These are phyloP conservation scores for Rheum nobile DNA, from an alignment of 148 eudicot genomes.

Conservation along the genomic window DNA sequence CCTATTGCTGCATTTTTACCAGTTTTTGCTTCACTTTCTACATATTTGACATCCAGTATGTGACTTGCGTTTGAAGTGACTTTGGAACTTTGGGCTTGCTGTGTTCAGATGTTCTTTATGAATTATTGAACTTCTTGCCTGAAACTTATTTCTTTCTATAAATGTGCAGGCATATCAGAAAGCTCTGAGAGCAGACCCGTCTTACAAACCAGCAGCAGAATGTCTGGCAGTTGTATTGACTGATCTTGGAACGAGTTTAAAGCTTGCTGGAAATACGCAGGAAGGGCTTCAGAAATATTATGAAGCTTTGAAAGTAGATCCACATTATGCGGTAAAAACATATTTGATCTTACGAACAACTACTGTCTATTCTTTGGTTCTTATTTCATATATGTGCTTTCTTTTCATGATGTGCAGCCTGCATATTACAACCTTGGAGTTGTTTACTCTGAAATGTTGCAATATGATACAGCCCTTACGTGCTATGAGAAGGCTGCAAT, in stretches of 20 bases:
- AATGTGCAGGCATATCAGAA: constrained; percentile 76
- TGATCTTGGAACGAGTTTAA: constrained; percentile 93
- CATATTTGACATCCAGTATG: neutral
- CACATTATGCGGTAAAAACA: constrained; percentile 79
- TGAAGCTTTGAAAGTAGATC: constrained; percentile 90
- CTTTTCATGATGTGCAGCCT: constrained; percentile 57
- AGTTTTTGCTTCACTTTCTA: neutral
- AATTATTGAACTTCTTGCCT: neutral
- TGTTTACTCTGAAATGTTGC: constrained; percentile 98
- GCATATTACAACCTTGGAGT: constrained; percentile 99
- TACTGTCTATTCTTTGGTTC: neutral
- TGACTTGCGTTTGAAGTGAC: neutral
- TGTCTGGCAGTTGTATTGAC: constrained; percentile 89
- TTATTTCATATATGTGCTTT: constrained; percentile 11
- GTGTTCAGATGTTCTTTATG: neutral
- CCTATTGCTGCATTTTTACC: neutral
- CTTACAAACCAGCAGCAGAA: constrained; percentile 93
- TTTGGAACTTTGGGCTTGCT: neutral
- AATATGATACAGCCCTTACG: constrained; percentile 84
- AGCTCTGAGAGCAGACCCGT: constrained; percentile 74
- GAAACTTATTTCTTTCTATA: constrained; percentile 8
- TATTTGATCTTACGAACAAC: constrained; percentile 1
- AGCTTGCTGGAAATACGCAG: constrained; percentile 94
- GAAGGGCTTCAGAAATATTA: constrained; percentile 94
- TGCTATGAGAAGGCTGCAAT: constrained; percentile 96